These are phyloP conservation scores for Xylaria multiplex DNA, from an alignment of 2,329 filamentous ascomycete species.

Conservation along the genomic window DNA sequence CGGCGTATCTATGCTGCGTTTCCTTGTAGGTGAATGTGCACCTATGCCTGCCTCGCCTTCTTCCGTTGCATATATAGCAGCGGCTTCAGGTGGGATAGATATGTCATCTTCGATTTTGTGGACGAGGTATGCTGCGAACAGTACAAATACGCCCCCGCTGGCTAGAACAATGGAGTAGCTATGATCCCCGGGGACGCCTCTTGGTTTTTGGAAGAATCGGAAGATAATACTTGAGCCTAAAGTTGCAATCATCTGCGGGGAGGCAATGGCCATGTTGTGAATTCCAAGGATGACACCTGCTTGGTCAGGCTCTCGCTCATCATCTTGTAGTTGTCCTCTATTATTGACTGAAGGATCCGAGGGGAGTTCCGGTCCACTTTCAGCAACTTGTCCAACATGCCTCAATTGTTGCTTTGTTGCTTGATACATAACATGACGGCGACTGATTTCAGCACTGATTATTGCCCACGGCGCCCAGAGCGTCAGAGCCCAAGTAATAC, in stretches of 20 bases:
- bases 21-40: slow-evolving; percentile 49
- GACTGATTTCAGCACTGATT: slow-evolving; percentile 90
- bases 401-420: slow-evolving; percentile 51
- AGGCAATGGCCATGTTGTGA: slow-evolving; percentile 93
- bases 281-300: slow-evolving; percentile 92
- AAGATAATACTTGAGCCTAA: slow-evolving; percentile 87
- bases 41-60: slow-evolving; percentile 49
- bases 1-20: slow-evolving; percentile 55
- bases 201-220: slow-evolving; percentile 84
- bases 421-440: slow-evolving; percentile 72
- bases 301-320: slow-evolving; percentile 74
- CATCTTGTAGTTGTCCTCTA: slow-evolving; percentile 55
- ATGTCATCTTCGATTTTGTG: slow-evolving; percentile 72
- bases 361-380: slow-evolving; percentile 31
- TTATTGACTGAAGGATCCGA: slow-evolving; percentile 46
- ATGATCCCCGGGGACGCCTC: slow-evolving; percentile 84
- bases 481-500: slow-evolving; percentile 91
- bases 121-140: slow-evolving; percentile 80
- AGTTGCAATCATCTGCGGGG: slow-evolving; percentile 91
- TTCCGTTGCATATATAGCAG: slow-evolving; percentile 53
- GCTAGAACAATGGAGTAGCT: slow-evolving; percentile 89
- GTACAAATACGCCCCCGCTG: slow-evolving; percentile 80
- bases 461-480: slow-evolving; percentile 96
- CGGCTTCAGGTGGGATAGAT: slow-evolving; percentile 51
- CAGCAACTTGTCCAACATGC: slow-evolving; percentile 39